These are phyloP conservation scores for Liquidambar formosana DNA, from an alignment of 164 flowering plant species.

Conservation along the genomic window DNA sequence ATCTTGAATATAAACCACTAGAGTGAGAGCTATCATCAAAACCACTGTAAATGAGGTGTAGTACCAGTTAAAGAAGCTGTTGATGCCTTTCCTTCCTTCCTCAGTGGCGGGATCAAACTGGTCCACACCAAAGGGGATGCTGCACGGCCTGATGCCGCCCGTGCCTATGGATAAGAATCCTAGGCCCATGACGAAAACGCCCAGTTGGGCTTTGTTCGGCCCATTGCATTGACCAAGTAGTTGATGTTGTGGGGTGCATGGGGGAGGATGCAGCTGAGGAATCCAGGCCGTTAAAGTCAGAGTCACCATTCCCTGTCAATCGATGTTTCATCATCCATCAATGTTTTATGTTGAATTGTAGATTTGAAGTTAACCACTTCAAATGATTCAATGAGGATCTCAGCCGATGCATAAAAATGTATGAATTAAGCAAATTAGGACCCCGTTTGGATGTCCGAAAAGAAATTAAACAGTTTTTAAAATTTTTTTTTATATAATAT, in stretches of 20 bases:
- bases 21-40: conserved; percentile 50
- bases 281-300: conserved; percentile 50
- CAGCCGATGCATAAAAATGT: too few species aligned
- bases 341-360: too few species aligned
- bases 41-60: conserved; percentile 63
- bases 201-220: conserved; percentile 42
- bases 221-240: conserved; percentile 26
- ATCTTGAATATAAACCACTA: conserved; percentile 69
- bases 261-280: conserved; percentile 50
- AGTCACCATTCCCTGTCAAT: conserved; percentile 55
- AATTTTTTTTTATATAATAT: too few species aligned
- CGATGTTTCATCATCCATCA: too few species aligned
- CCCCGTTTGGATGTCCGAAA: too few species aligned
- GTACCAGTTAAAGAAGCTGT: conserved; percentile 89
- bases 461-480: too few species aligned
- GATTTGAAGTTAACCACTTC: too few species aligned
- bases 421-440: too few species aligned
- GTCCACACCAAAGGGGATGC: conserved; percentile 74
- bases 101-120: conserved; percentile 69
- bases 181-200: conserved; percentile 33
- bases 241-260: conserved; percentile 24
- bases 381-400: too few species aligned
- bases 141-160: conserved; percentile 78
- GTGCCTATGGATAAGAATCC: conserved; percentile 52
- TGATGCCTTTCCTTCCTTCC: conserved; percentile 58